phyloP scores from a whole-genome alignment of 352 stramenopile species.

The Thalassiosira exigua region DNA sequence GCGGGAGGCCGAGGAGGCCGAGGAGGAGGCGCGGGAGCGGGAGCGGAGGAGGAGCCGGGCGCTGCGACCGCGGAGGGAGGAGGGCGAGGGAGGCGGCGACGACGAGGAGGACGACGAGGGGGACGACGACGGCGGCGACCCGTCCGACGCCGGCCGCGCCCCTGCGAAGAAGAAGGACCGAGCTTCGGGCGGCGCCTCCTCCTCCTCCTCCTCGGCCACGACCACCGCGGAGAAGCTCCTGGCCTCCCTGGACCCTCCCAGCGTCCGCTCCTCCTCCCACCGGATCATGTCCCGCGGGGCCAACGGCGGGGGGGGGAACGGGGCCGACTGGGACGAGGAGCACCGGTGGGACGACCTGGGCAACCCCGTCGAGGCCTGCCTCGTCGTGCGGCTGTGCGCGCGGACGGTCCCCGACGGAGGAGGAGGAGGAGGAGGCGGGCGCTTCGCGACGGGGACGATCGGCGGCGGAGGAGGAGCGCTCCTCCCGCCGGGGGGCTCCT shows the following conservation, averaged over 20 bases:
- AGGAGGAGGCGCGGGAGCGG: slow-evolving; percentile 4
- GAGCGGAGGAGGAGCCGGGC: not conserved
- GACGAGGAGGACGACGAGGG: too few relatives aligned
- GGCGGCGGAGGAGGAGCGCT: too few relatives aligned
- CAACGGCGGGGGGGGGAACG: slow-evolving; percentile 44
- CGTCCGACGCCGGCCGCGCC: too few relatives aligned
- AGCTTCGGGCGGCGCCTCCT: too few relatives aligned
- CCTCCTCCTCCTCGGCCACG: too few relatives aligned
- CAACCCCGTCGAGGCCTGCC: slow-evolving; percentile 40
- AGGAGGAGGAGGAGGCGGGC: not conserved
- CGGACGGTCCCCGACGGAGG: slow-evolving; percentile 17
- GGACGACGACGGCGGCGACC: too few relatives aligned
- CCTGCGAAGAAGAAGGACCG: slow-evolving; percentile 14
- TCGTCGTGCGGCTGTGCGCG: slow-evolving; percentile 37
- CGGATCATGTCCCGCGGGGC: slow-evolving; percentile 33
- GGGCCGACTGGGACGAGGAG: slow-evolving; percentile 63
- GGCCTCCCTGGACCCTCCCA: not conserved
- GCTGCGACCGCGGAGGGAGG: not conserved
- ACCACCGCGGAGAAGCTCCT: not conserved
- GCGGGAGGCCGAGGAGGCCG: not conserved
- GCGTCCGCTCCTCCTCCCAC: slow-evolving; percentile 17
- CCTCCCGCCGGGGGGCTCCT: too few relatives aligned
- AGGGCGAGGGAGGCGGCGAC: not conserved
- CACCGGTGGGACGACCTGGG: slow-evolving; percentile 47
- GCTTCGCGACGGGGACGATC: too few relatives aligned